These are phyloP conservation scores for Arthrobotrys megalospora DNA, from an alignment of 2,329 filamentous ascomycete genomes.

Conservation along the genomic window DNA sequence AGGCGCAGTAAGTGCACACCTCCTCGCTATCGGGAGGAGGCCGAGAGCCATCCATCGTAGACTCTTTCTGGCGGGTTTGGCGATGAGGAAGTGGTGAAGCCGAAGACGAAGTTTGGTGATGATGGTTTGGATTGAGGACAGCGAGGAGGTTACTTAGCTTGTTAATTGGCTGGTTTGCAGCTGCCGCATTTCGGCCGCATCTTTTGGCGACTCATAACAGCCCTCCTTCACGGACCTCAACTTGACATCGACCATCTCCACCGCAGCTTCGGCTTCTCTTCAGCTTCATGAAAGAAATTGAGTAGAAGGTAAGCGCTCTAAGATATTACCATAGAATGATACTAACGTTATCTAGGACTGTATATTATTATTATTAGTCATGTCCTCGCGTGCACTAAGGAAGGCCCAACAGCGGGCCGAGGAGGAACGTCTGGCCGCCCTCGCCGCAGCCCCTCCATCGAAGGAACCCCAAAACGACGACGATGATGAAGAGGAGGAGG, in stretches of 20 bases:
- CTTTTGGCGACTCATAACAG: slow-evolving; percentile 35
- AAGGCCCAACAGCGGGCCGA: slow-evolving; percentile 75
- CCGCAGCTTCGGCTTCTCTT: not conserved
- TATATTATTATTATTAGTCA: slow-evolving; percentile 65
- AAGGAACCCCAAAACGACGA: slow-evolving; percentile 1
- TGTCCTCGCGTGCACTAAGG: slow-evolving; percentile 78
- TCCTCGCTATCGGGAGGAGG: slow-evolving; percentile 14
- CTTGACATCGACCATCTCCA: not conserved
- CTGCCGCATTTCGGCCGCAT: slow-evolving; percentile 52
- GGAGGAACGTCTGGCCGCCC: slow-evolving; percentile 72
- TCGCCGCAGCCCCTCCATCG: slow-evolving; percentile 65
- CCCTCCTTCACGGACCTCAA: not conserved
- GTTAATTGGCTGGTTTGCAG: slow-evolving; percentile 13
- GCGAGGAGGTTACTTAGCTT: not conserved
- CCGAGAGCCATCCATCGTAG: slow-evolving; percentile 4
- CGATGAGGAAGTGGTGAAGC: slow-evolving; percentile 14
- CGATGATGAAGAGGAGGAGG: slow-evolving; percentile 65
- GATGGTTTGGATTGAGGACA: not conserved
- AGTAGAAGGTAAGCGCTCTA: slow-evolving; percentile 7
- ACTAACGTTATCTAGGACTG: slow-evolving; percentile 6
- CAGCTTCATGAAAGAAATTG: slow-evolving; percentile 1
- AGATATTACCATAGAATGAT: not conserved
- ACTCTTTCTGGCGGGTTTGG: not conserved
- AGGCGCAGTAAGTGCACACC: slow-evolving; percentile 48
- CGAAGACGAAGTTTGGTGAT: slow-evolving; percentile 1